Conservation (phyloP, 1,139 yeast genomes). For the Kodamaea sp. region DNA sequence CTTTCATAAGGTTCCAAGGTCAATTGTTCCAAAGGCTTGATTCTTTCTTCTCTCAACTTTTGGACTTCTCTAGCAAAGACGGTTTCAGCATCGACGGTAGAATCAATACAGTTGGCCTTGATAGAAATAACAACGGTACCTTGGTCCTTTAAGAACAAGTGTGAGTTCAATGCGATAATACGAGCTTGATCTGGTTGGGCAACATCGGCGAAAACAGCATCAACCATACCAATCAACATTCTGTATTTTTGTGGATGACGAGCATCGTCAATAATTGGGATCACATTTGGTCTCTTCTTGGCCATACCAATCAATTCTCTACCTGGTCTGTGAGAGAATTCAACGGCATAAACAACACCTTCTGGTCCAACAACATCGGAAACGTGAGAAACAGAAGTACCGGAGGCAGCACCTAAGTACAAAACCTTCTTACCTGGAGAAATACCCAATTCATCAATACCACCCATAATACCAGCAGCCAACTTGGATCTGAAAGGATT, state of each 20-base stretch:
- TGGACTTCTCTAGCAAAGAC: slow-evolving; percentile 99
- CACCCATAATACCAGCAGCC: slow-evolving; percentile 99
- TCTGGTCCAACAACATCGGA: slow-evolving; percentile 98
- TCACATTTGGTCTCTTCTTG: slow-evolving; percentile 98
- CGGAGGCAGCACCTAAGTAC: slow-evolving; percentile 98
- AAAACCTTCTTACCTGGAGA: slow-evolving; percentile 98
- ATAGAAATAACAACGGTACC: slow-evolving; percentile 98
- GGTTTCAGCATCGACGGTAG: slow-evolving; percentile 98
- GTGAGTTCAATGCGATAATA: slow-evolving; percentile 97
- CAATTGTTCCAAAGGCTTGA: slow-evolving; percentile 97
- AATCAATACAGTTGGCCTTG: slow-evolving; percentile 99
- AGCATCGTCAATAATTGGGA: slow-evolving; percentile 98
- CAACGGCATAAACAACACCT: slow-evolving; percentile 98
- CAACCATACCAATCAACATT: slow-evolving; percentile 98
- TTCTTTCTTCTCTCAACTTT: slow-evolving; percentile 97
- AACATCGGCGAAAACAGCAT: slow-evolving; percentile 97
- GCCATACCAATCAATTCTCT: slow-evolving; percentile 99
- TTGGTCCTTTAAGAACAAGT: slow-evolving; percentile 94
- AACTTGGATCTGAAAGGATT: slow-evolving; percentile 99
- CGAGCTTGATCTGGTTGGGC: slow-evolving; percentile 99
- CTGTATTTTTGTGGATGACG: slow-evolving; percentile 99
- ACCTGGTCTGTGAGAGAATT: slow-evolving; percentile 99
- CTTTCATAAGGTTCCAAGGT: slow-evolving; percentile 99
- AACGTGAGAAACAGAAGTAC: slow-evolving; percentile 98
- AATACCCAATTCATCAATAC: slow-evolving; percentile 94